Conservation (phyloP, 768 basidiomycete genomes). For the Sporobolomyces roseus region DNA sequence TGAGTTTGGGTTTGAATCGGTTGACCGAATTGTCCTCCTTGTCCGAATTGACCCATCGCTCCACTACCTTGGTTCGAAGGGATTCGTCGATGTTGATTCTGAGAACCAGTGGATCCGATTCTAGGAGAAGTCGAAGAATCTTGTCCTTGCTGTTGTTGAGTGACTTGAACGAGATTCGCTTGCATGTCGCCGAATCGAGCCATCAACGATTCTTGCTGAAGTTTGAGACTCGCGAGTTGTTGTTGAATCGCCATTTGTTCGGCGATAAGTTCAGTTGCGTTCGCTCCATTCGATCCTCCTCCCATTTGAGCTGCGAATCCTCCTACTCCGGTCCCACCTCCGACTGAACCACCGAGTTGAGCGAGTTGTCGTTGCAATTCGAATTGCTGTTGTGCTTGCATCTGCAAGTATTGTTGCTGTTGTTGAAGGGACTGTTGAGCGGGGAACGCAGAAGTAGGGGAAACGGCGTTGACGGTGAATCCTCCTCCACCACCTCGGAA, state of each 20-base stretch:
- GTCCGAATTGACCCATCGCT: constrained; percentile 37
- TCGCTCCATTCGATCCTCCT: not conserved
- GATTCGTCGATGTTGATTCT: constrained; percentile 6
- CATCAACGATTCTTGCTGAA: constrained; percentile 83
- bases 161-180: constrained; percentile 49
- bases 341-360: constrained; percentile 50
- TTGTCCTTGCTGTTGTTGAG: not conserved
- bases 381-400: constrained; percentile 45
- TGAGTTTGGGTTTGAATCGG: no score
- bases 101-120: constrained; percentile 1
- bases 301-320: constrained; percentile 46
- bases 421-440: no score
- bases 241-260: constrained; percentile 92
- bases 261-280: constrained; percentile 72
- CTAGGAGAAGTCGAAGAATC: not conserved
- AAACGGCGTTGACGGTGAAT: constrained; percentile 43
- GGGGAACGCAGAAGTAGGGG: no score
- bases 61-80: constrained; percentile 11
- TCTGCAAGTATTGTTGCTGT: constrained; percentile 25
- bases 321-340: constrained; percentile 59
- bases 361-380: constrained; percentile 52
- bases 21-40: no score
- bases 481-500: constrained; percentile 79
- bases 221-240: constrained; percentile 83
- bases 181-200: constrained; percentile 82